Evolutionary conservation across 164 flowering plant genomes (phyloP), one percentile per base, ranked within the genome.

Genomic region (Macadamia tetraphylla): DNA sequence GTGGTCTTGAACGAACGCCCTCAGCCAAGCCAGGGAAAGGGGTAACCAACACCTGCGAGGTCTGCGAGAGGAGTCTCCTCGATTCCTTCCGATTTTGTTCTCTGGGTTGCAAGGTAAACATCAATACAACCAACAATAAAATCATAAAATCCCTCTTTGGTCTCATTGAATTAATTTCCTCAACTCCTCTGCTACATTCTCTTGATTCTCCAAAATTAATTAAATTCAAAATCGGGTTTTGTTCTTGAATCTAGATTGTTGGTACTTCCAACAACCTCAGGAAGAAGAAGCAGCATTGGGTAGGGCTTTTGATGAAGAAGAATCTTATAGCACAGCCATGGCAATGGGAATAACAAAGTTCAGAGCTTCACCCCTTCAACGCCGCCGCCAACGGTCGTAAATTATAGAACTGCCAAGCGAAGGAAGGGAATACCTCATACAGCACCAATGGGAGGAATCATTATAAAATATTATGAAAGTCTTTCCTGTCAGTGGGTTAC

Each of bases 361-460:
- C 94, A 78, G 67, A 89, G 92, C 80, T 88, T 89, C 62, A 74
- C 79, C 6, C 97, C 97, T 0, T 88, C 94, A 40, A 94, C 98
- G 1, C 98, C 98, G 0, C 97, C 97, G 3, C 91, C 87, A 67
- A 88, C 91, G 5, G 67, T 77, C 0, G 76, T 71, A 14, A 88
- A 73, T 73, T 82, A 70, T 87, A 76, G 90, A 74, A 87, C 83
- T 9, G 89, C 88, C 62, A 92, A 86, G 81, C 70, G 97, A 58
- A 88, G 98, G 70, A 94, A 94, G 91, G 98, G 98, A 6, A 85
- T 90, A 58, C 98, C 98, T 3, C 97, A 90, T 76, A 79, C 97
- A 69, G 85, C 98, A 63, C 98, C 97, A 7, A 75, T 87, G 80
- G 91, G 94, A 67, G 91, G 90, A 65, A 77, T 84, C 9, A 44